Evolutionary conservation across 2,329 filamentous ascomycete species (phyloP).

Genomic region (Coccinonectria pachysandricola): DNA sequence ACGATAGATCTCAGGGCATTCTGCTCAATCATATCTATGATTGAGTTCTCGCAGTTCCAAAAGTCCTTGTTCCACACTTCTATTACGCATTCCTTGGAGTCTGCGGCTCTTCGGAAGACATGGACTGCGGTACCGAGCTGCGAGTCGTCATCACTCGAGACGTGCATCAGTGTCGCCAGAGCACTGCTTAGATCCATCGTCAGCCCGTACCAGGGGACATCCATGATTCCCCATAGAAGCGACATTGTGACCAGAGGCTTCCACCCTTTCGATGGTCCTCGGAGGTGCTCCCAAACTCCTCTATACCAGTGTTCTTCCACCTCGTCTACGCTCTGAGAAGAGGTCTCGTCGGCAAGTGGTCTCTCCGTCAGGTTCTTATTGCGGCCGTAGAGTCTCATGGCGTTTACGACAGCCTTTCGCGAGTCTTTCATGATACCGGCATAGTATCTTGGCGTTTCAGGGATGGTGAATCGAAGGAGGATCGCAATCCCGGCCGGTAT

Average conservation of each 20-base stretch:
- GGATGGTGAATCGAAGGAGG: background rate
- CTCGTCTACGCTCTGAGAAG: background rate
- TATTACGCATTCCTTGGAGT: too few relatives aligned
- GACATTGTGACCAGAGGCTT: slow-evolving; percentile 2
- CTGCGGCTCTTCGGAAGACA: too few relatives aligned
- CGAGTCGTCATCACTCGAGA: too few relatives aligned
- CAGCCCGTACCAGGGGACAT: slow-evolving; percentile 6
- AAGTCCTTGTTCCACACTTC: background rate
- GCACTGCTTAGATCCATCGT: slow-evolving; percentile 6
- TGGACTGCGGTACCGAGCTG: too few relatives aligned
- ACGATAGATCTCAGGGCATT: slow-evolving; percentile 2
- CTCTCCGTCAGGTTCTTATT: background rate
- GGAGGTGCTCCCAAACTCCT: slow-evolving; percentile 1
- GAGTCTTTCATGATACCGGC: background rate
- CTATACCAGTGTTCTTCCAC: background rate
- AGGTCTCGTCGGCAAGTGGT: background rate
- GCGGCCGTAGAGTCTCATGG: background rate
- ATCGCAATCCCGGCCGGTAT: background rate
- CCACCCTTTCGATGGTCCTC: slow-evolving; percentile 4
- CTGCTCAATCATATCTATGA: slow-evolving; percentile 1
- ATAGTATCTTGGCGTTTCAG: background rate
- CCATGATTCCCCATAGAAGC: slow-evolving; percentile 7
- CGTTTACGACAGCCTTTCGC: background rate
- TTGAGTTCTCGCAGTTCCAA: background rate
- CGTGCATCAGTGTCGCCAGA: slow-evolving; percentile 5